Base-by-base conservation (phyloP, 495 filamentous ascomycete species). In the Achaetomiella virescens region DNA sequence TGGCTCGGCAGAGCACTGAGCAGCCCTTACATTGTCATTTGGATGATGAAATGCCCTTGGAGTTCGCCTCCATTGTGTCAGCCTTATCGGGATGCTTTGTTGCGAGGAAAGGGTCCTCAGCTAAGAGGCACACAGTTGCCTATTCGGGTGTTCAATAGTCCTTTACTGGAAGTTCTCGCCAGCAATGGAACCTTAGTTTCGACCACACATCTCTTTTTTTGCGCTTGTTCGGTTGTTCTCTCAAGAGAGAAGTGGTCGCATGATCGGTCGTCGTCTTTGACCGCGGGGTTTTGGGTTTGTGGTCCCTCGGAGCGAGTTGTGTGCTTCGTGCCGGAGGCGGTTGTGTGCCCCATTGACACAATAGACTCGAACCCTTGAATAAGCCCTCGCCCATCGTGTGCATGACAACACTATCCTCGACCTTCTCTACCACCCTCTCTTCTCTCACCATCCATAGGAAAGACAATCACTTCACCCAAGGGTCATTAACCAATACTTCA, bases 71-170 rank as follows among this genome's bases (percentile, higher is more conserved):
- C 5, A 5, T 10, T 22, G 15, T 11, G 41, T 15, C 21, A 29
- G 27, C 3, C 40, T 15, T 31, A n/a, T n/a, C 20, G 36, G 40
- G 7, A 38, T 17, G 18, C 54, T 61, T 58, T 54, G 54, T 57
- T 6, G 18, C 15, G 11, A 24, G 37, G 35, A 21, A 45, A 15
- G 12, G 31, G 12, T 9, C 15, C 24, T 14, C 15, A 11, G 12
- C 38, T 1, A 9, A 24, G 21, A 42, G 21, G 20, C 42, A 29
- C 22, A 41, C 43, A 25, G 42, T 54, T 59, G 20, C 61, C 61
- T 22, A n/a, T 49, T 64, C 37, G 44, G 58, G 64, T 29, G 31
- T 35, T 66, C 55, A 61, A 66, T 66, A 64, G 44, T 14, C 17
- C 56, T 56, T 56, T 59, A 44, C 33, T 41, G 18, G 40, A 60